Evolutionary conservation across 805 yeast genomes (phyloP), one percentile per base, ranked within the genome.

Genomic region (Cyberlindnera suaveolens): DNA sequence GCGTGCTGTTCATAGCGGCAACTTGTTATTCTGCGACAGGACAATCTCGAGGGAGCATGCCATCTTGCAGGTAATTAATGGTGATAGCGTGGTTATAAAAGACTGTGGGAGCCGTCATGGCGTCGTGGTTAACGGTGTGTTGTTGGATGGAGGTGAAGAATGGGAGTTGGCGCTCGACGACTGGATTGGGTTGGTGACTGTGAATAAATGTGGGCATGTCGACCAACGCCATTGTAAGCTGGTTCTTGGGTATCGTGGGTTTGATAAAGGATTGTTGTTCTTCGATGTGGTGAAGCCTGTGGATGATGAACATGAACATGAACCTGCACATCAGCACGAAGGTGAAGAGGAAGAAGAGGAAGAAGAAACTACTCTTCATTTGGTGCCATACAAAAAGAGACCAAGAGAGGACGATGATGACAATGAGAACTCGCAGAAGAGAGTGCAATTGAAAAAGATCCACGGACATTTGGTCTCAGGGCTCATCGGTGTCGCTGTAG

Each of bases 401-500:
- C 14, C 17, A 33, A 15, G 36, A 18, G 36, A 13, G 23, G 9
- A 34, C 36, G 42, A 34, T 11, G n/a, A 18, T 19, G 34, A 36
- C 14, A 17, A 27, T 16, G 39, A 17, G 11, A 14, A 14, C 4
- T 13, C 10, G 19, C 36, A 33, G 13, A 33, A 33, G 26, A 33
- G 20, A 17, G 23, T 17, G 17, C 15, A 34, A 5, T 31, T 31
- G 33, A 34, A 13, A 7, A 34, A 27, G 26, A 13, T 6, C 30
- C 26, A 37, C 15, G 38, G n/a, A 23, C 38, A 26, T 26, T 29
- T 42, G 5, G 17, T 45, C 16, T 36, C 45, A 26, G 49, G 49
- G 5, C 31, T 48, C 17, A 18, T 35, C 14, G 51, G 51, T 1
- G 39, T 43, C 17, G 48, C 48, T 17, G 39, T 46, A 31, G 53